Conservation (phyloP, 306 rosid genomes). For the Myrica gale region DNA sequence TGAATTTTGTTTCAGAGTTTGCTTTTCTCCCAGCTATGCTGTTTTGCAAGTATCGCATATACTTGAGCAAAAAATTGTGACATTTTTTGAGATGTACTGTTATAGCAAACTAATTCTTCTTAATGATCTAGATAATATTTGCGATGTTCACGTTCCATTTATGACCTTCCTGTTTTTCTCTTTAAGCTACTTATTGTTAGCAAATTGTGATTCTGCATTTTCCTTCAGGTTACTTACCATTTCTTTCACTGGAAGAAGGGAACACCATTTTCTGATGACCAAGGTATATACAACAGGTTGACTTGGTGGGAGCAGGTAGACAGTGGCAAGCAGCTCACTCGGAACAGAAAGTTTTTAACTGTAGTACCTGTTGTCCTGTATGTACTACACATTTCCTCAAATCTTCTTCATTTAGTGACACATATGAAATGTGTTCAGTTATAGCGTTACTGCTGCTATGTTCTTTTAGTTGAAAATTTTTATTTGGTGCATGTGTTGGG, state of each 20-base stretch:
- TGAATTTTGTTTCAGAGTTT: background rate
- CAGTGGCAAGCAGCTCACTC: constrained; percentile 47
- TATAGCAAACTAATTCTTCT: background rate
- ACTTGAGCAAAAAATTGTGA: background rate
- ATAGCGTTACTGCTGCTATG: background rate
- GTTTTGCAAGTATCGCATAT: background rate
- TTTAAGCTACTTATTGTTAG: background rate
- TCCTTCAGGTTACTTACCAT: constrained; percentile 40
- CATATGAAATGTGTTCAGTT: background rate
- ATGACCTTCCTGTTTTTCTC: background rate
- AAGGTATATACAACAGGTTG: constrained; percentile 45
- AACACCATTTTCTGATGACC: constrained; percentile 51
- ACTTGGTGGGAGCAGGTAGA: constrained; percentile 55
- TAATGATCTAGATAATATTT: background rate
- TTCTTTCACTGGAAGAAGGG: constrained; percentile 51
- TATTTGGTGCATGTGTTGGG: background rate
- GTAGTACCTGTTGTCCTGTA: constrained; percentile 43
- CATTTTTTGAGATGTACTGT: background rate
- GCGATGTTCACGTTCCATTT: background rate
- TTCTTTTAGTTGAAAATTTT: background rate
- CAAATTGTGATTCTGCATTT: background rate
- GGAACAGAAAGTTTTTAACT: constrained; percentile 44
- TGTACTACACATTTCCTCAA: constrained; percentile 15
- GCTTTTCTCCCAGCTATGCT: background rate
- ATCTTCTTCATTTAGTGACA: background rate